Base-by-base conservation (phyloP, 176 grass and related monocot species). In the Musa troglodytarum region DNA sequence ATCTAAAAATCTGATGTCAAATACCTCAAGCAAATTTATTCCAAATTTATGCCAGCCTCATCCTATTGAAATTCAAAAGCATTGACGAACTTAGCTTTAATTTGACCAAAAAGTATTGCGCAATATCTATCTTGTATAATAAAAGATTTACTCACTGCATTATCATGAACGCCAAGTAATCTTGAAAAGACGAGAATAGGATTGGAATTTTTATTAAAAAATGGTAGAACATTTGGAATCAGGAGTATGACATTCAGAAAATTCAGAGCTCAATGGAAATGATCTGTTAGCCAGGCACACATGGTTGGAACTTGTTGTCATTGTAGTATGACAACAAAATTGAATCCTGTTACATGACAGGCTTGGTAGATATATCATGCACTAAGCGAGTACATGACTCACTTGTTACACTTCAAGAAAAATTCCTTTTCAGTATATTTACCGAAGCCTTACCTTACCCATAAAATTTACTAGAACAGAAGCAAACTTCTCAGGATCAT, bases 391-490 rank as follows among this genome's bases (percentile, higher is more conserved):
- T 43, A 43, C 4, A 43, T 43, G 34, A 43, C 34, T 43, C 34
- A 43, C 34, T 43, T 43, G 34, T 43, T 43, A 43, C 34, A 43
- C 34, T 43, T 43, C 6, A 43, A 43, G 34, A 43, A 4, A 43
- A 43, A 43, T 0, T 5, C 4, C 3, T 43, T 43, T 43, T 43
- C 29, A 15, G 3, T 8, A 69, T 49, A 54, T 29, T n/a, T 67
- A 10, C 23, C 21, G 52, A 76, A 74, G 1, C 25, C 71, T 79
- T 98, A 98, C 95, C 95, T 93, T 98, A 86, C 95, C 63, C 95
- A 98, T 93, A 83, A 98, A 98, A 79, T 98, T 91, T 65, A 87
- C 82, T 54, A 98, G 83, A 68, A 85, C 92, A 82, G 83, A 89
- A 74, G 88, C 95, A 51, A 98, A 98, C 55, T 98, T 98, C 64